Evolutionary conservation across 495 filamentous ascomycete genomes (phyloP).

Genomic region (Coniosporium apollinis): DNA sequence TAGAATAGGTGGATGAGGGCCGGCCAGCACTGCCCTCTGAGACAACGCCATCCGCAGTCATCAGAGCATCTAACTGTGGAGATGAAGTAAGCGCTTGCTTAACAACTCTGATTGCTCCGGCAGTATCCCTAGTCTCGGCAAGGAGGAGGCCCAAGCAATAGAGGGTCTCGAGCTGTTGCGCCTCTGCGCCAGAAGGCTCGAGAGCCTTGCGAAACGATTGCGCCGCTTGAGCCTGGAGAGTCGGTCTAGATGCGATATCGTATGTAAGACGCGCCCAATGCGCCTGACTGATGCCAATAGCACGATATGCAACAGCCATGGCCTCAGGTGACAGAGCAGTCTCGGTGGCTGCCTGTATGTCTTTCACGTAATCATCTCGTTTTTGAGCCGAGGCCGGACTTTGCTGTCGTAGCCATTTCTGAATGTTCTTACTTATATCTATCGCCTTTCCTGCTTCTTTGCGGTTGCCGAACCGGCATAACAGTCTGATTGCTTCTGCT

Average conservation of each 20-base stretch:
- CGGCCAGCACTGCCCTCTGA: constrained; percentile 28
- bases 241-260: constrained; percentile 46
- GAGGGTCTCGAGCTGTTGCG: constrained; percentile 49
- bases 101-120: constrained; percentile 58
- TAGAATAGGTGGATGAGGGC: too few relatives aligned
- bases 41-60: constrained; percentile 10
- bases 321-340: constrained; percentile 31
- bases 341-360: neutral
- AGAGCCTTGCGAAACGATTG: constrained; percentile 55
- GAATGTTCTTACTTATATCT: constrained; percentile 44
- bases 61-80: neutral
- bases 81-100: constrained; percentile 37
- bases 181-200: constrained; percentile 40
- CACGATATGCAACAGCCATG: constrained; percentile 55
- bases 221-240: constrained; percentile 57
- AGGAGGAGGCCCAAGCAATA: constrained; percentile 67
- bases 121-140: constrained; percentile 63
- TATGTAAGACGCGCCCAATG: constrained; percentile 72
- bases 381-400: constrained; percentile 6
- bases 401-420: constrained; percentile 42
- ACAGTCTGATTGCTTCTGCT: constrained; percentile 55
- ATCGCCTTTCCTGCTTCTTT: constrained; percentile 63
- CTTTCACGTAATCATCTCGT: constrained; percentile 20
- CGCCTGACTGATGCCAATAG: constrained; percentile 66
- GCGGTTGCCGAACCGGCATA: constrained; percentile 64